Base-by-base conservation (phyloP, 768 basidiomycete genomes). In the Gautieria morchelliformis region DNA sequence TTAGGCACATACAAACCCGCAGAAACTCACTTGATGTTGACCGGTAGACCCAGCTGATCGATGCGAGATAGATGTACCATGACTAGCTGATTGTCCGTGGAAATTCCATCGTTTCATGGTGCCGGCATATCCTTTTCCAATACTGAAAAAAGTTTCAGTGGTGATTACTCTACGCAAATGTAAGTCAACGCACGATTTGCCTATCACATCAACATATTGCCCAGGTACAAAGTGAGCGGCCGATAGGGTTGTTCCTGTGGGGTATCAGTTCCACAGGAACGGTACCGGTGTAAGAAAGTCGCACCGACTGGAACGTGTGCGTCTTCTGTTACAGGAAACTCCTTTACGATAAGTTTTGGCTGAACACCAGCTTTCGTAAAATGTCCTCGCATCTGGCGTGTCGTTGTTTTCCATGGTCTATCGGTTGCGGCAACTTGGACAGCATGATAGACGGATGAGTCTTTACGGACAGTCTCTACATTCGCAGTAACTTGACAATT, bases 101-200 rank as follows among this genome's bases (percentile, higher is more conserved):
- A 95, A 98, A 35, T 87, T 85, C 84, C 92, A 93, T 48, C 91
- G 78, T 69, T 98, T 99, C 96, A 99, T 99, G 30, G 80, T 84
- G 65, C 96, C 96, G 61, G 92, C 89, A 71, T 94, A 97, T 8
- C 96, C 96, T 72, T 98, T 98, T 22, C 96, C 96, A 58, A 95
- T 89, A 4, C 94, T 99, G 57, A 10, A 47, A 19, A 19, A 20
- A 24, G 24, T 11, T 32, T 65, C 14, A 67, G 62, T 52, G 22
- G 6, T 27, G 12, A 22, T 37, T 17, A 22, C 51, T 50, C 35
- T 20, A 17, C 19, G 45, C 19, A 8, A 15, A 50, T 30, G 24
- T 20, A 44, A 32, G 17, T 41, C 39, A 44, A 80, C 90, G 63
- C 65, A 98, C 95, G 89, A 91, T 62, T 87, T 89, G 7, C 88